Base-by-base conservation (phyloP, 305 asterid genomes). In the Striga hermonthica region DNA sequence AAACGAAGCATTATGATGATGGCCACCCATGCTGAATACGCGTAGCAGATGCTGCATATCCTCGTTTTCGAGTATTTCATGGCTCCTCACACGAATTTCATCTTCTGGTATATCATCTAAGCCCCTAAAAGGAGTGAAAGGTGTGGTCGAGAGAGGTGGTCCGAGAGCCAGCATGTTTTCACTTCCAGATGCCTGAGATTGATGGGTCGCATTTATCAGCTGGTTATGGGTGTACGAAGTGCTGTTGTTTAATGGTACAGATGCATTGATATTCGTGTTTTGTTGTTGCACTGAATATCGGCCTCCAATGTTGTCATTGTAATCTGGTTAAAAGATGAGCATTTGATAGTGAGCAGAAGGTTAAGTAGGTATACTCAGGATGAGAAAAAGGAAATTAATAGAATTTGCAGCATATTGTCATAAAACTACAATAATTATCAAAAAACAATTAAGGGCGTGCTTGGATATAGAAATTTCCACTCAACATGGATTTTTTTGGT, bases 31-130 rank as follows among this genome's bases (percentile, higher is more conserved):
- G 54, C 78, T 90, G 72, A 84, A 84, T 49, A 81, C 64, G 22
- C 86, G 89, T 56, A 93, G 97, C 53, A 93, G 79, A 79, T 90
- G 85, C 77, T 88, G 96, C 98, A 93, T 93, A 78, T 90, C 98
- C 7, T 90, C 97, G 57, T 77, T 81, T 78, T 84, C 97, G 71
- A 93, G 96, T 91, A 93, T 87, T 82, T 93, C 96, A 9, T 87
- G 90, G 72, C 96, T 93, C 78, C 96, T 84, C 49, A 82, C 62
- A 37, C 97, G 96, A 64, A 93, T 87, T 55, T 93, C 97, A 44
- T 92, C 96, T 78, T 87, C 98, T 3, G 83, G 80, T 63, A 76
- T 81, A 57, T 86, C 87, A 10, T 86, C 96, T 55, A 67, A 76
- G 64, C 83, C 87, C 74, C 81, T 82, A 55, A 66, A 82, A 15